Evolutionary conservation across 306 rosid genomes (phyloP).

Genomic region (Ceratonia siliqua): DNA sequence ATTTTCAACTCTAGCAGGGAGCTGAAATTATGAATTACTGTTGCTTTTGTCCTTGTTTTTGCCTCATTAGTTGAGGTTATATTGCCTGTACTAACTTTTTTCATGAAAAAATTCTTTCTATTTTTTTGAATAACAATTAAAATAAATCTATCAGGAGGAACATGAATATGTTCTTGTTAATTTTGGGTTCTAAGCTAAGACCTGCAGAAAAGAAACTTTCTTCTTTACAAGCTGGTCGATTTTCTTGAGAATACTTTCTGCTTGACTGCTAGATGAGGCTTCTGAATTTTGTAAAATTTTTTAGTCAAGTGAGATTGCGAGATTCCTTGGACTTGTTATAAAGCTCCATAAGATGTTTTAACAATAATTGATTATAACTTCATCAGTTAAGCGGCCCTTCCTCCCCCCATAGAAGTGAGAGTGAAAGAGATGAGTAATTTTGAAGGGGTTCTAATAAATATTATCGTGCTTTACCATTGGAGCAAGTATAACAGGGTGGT

Average conservation of each 20-base stretch:
- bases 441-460: not conserved
- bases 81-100: not conserved
- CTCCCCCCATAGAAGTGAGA: not conserved
- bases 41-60: not conserved
- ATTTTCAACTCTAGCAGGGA: not conserved
- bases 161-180: not conserved
- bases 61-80: not conserved
- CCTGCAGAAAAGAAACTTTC: no score
- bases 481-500: not conserved
- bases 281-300: not conserved
- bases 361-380: not conserved
- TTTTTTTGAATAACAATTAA: not conserved
- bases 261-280: not conserved
- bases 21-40: not conserved
- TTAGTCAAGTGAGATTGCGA: not conserved
- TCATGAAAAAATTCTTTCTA: not conserved
- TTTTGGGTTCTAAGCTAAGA: no score
- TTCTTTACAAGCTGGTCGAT: no score
- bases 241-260: not conserved
- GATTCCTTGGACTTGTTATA: not conserved
- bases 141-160: not conserved
- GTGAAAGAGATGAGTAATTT: not conserved
- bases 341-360: not conserved
- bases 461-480: not conserved
- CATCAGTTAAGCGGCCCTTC: not conserved